A percentile compares a stretch with the other conserved stretches of the same genome.
Evolutionary conservation across 495 filamentous ascomycete species (phyloP).

Genomic region (Neurospora sp.): DNA sequence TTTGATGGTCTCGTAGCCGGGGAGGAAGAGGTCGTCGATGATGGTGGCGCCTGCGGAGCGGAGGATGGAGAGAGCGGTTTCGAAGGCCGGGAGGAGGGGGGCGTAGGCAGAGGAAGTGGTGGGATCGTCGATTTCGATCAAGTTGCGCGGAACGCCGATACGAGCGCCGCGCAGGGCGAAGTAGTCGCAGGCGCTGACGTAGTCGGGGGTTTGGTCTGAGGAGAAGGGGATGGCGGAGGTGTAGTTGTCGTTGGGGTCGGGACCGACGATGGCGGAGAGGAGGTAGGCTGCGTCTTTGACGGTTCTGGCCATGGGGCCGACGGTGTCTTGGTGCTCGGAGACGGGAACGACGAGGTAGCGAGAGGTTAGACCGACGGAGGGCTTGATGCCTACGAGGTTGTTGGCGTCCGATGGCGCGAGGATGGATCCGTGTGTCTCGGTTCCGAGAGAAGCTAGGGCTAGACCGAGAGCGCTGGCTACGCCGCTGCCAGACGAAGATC

Average conservation of each 20-base stretch:
- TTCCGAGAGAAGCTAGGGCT: slow-evolving; percentile 23
- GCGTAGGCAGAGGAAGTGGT: neutral
- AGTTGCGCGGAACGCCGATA: slow-evolving; percentile 46
- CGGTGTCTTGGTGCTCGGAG: slow-evolving; percentile 51
- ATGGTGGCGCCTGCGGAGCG: slow-evolving; percentile 30
- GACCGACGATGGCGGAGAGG: slow-evolving; percentile 51
- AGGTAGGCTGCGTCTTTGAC: slow-evolving; percentile 61
- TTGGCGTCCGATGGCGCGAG: slow-evolving; percentile 29
- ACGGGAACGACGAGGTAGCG: slow-evolving; percentile 53
- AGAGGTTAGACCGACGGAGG: slow-evolving; percentile 57
- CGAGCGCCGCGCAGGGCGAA: slow-evolving; percentile 54
- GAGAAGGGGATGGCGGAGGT: slow-evolving; percentile 31
- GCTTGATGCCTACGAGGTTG: slow-evolving; percentile 50
- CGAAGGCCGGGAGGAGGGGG: slow-evolving; percentile 12
- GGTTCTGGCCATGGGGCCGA: slow-evolving; percentile 49
- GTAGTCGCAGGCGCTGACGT: slow-evolving; percentile 36
- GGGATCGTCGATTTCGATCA: slow-evolving; percentile 8
- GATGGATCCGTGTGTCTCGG: slow-evolving; percentile 31
- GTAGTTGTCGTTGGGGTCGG: slow-evolving; percentile 39
- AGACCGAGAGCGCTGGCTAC: slow-evolving; percentile 26
- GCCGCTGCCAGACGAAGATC: slow-evolving; percentile 18
- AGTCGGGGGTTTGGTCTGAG: slow-evolving; percentile 27
- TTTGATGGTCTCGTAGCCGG: neutral
- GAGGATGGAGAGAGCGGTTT: slow-evolving; percentile 17
- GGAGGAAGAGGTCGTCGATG: slow-evolving; percentile 7